Conservation (phyloP, 2,329 filamentous ascomycete species). For the Penicillium thymicola region DNA sequence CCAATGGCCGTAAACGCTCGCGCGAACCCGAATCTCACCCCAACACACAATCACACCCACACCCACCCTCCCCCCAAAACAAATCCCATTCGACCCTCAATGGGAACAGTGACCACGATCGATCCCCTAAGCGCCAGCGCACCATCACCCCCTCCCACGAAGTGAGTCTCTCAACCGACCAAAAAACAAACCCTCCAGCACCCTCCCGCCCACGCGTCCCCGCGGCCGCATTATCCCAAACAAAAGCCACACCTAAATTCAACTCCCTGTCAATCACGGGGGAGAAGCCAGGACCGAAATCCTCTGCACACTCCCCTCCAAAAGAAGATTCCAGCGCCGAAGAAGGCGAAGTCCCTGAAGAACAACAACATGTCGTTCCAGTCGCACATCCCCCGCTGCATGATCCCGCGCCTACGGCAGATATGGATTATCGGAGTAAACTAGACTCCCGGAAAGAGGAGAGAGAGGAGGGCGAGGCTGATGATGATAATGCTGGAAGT, state of each 20-base stretch:
- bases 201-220: slow-evolving; percentile 19
- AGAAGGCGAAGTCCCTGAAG: slow-evolving; percentile 21
- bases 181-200: slow-evolving; percentile 5
- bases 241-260: not conserved
- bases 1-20: slow-evolving; percentile 40
- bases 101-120: slow-evolving; percentile 25
- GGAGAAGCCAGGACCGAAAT: not conserved
- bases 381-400: not conserved
- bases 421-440: not conserved
- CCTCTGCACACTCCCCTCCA: not conserved
- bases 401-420: not conserved
- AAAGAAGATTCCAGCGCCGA: slow-evolving; percentile 16
- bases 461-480: slow-evolving; percentile 15
- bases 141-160: slow-evolving; percentile 21
- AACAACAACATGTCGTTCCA: not conserved
- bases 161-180: slow-evolving; percentile 2
- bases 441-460: not conserved
- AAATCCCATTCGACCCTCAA: slow-evolving; percentile 16
- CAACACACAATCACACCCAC: slow-evolving; percentile 8
- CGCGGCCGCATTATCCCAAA: slow-evolving; percentile 10
- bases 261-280: not conserved
- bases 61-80: slow-evolving; percentile 1
- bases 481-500: slow-evolving; percentile 40
- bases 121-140: slow-evolving; percentile 40
- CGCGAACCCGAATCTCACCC: slow-evolving; percentile 33